These are phyloP conservation scores for Globomyces pollinis-pini DNA, from an alignment of 192 early-diverging fungal species.

Conservation along the genomic window DNA sequence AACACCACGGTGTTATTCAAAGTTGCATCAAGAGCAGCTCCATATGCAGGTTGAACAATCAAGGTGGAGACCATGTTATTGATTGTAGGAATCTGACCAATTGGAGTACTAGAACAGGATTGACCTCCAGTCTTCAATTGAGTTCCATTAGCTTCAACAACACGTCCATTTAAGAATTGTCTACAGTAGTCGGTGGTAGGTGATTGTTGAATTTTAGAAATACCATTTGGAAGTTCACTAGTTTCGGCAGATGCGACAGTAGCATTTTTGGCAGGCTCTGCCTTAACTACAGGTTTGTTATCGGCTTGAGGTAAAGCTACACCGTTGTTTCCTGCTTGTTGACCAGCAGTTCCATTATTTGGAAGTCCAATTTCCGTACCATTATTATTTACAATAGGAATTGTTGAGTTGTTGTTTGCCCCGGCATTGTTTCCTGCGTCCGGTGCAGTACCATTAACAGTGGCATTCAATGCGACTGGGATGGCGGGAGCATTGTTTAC, in stretches of 20 bases:
- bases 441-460: too few relatives aligned
- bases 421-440: too few relatives aligned
- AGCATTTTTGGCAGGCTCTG: too few relatives aligned
- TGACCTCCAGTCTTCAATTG: slow-evolving; percentile 12
- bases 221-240: not conserved
- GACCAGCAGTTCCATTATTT: not conserved
- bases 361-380: too few relatives aligned
- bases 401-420: too few relatives aligned
- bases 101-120: slow-evolving; percentile 5
- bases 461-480: too few relatives aligned
- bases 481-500: too few relatives aligned
- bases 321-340: not conserved
- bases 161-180: not conserved
- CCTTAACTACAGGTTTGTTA: too few relatives aligned
- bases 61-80: slow-evolving; percentile 29
- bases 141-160: slow-evolving; percentile 1
- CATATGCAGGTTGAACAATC: slow-evolving; percentile 25
- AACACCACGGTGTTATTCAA: slow-evolving; percentile 22
- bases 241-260: not conserved
- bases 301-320: not conserved
- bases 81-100: slow-evolving; percentile 12
- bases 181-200: not conserved
- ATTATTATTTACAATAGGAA: too few relatives aligned
- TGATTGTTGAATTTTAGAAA: not conserved
- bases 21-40: slow-evolving; percentile 18